Base-by-base conservation (phyloP, 2,329 filamentous ascomycete genomes). In the Calonectria fujianensis region DNA sequence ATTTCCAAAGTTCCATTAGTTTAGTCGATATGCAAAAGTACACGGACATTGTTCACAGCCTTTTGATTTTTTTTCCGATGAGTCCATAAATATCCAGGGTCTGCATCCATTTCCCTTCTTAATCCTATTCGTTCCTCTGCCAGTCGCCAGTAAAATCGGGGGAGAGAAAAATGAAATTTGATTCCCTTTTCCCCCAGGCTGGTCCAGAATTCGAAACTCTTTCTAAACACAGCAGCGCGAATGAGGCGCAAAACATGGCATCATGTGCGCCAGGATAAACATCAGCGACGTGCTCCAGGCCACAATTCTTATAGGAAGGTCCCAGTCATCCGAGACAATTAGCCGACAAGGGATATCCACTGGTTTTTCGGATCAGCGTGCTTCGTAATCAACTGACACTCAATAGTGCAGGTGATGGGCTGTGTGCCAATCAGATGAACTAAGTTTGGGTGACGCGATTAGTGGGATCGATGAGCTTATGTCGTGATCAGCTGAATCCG, bases 371-470 rank as follows among this genome's bases (percentile, higher is more conserved):
- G 52, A 57, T 57, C 31, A n/a, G 29, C 52, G 20, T 20, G 18
- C 8, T 57, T 57, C 52, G 52, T 57, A 57, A 57, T 57, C 52
- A 57, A 32, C 52, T 57, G 52, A 57, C 29, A 57, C 52, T 20
- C 18, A n/a, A 57, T 57, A 32, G 52, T 20, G 29, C 52, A 35
- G 29, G 52, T 57, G 52, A 57, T 57, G 29, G 52, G 29, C 31
- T 48, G 57, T 37, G 35, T 63, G 24, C 57, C 57, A 63, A 63
- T 63, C 57, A 63, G 7, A 41, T 41, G 13, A 7, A 45, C 27
- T 39, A 41, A 63, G 57, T 63, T 41, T 41, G n/a, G 41, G 57
- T 79, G 77, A 79, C 77, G 77, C 77, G 70, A 79, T 79, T 54
- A 32, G 72, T 73, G 61, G 77, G 71, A 63, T 57, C 35, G 68